Evolutionary conservation across 768 basidiomycete genomes (phyloP), one percentile per base, ranked within the genome.

Genomic region (Collybia nuda): DNA sequence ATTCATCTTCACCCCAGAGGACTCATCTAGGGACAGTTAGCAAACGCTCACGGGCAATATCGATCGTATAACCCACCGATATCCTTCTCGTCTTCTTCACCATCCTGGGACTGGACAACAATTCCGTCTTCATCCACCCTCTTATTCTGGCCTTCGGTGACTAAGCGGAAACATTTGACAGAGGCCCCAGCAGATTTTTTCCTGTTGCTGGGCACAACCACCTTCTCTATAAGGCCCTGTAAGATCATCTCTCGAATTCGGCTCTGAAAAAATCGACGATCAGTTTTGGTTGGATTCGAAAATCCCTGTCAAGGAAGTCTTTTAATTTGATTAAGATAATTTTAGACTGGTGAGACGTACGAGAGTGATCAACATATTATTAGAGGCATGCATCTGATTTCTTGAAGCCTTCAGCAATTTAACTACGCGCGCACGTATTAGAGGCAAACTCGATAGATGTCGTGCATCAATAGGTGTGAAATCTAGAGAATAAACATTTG

Each of bases 241-340:
- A 82, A 79, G 17, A 89, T 78, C 58, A 94, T 73, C 56, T 88
- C 88, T 2, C 83, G 80, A 36, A 93, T 71, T 39, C 90, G 77
- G 29, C 78, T 81, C 60, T 85, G 82, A 63, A 94, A 91, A 60
- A 92, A 90, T 12, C 91, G 81, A n/a, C 91, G 80, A 56, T 92
- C 86, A 3, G 81, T 81, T 65, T 85, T 89, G 4, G 79, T 83
- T 26, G 88, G 89, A 62, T 85, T 84, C 18, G 73, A 58, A 62
- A 90, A 90, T 2, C 91, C 91, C 90, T 93, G 50, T 3, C 46
- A 37, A 46, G 40, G 19, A 54, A 37, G 9, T n/a, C n/a, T n/a
- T n/a, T n/a, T 23, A 2, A 22, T 11, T 37, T 15, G 42, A 11
- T 32, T 29, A 55, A 40, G 21, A 45, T 43, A n/a, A 40, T 32